phyloP scores from a whole-genome alignment of 768 basidiomycete species.

The Boletus sp. region DNA sequence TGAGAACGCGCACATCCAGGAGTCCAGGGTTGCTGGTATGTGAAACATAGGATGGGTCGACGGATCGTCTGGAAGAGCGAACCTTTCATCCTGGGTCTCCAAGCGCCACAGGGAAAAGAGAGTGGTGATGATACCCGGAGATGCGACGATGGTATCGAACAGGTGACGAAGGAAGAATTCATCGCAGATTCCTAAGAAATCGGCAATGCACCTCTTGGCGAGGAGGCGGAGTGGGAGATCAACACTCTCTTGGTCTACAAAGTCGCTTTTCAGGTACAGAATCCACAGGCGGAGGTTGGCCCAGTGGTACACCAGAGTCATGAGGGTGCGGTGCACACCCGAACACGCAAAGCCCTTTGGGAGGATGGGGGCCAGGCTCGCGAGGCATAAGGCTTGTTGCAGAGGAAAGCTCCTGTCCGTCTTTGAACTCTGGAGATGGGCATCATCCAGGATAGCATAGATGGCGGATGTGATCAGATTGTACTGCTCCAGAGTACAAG shows the following conservation, averaged over 20 bases:
- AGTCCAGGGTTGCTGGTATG: conserved; percentile 21
- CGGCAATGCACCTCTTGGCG: conserved; percentile 16
- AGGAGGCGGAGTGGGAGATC: conserved; percentile 22
- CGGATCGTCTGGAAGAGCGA: conserved; percentile 9
- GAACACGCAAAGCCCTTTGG: background rate
- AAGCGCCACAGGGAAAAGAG: conserved; percentile 30
- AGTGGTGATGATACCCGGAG: conserved; percentile 17
- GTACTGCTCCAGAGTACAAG: conserved; percentile 20
- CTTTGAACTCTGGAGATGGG: conserved; percentile 18
- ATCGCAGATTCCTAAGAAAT: conserved; percentile 23
- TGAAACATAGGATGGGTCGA: conserved; percentile 1
- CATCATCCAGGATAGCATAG: conserved; percentile 17
- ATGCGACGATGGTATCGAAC: conserved; percentile 18
- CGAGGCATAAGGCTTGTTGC: conserved; percentile 22
- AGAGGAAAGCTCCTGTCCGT: conserved; percentile 10
- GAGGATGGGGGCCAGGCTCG: conserved; percentile 15
- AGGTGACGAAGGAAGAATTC: conserved; percentile 12
- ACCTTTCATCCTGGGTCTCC: conserved; percentile 21
- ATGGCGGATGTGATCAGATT: conserved; percentile 19
- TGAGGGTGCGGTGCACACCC: background rate
- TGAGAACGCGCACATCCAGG: conserved; percentile 29
- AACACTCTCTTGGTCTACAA: conserved; percentile 19
- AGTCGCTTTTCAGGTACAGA: conserved; percentile 24
- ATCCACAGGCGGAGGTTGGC: conserved; percentile 21
- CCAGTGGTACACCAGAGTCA: conserved; percentile 19